Conservation (phyloP, 2,329 filamentous ascomycete genomes). For the Monosporascus sp. region DNA sequence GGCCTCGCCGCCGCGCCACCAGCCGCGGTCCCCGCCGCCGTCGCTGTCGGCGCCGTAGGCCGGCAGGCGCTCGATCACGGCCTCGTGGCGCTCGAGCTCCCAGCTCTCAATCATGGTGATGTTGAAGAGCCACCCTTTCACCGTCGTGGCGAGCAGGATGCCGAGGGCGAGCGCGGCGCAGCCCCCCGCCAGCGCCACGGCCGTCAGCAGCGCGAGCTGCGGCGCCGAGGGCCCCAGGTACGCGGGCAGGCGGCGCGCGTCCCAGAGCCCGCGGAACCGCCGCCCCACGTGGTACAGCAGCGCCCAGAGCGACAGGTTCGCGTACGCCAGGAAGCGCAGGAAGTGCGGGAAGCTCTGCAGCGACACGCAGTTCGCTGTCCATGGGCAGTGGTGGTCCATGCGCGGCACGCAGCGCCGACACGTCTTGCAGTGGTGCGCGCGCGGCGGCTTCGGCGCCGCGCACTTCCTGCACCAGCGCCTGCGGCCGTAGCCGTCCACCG, state of each 20-base stretch:
- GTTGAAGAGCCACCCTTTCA: constrained; percentile 60
- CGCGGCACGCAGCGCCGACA: constrained; percentile 70
- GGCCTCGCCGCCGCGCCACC: constrained; percentile 27
- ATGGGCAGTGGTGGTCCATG: constrained; percentile 86
- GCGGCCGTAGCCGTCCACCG: constrained; percentile 1
- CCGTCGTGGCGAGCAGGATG: constrained; percentile 59
- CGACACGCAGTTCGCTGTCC: constrained; percentile 79
- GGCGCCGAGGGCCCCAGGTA: constrained; percentile 64
- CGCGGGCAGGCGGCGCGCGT: constrained; percentile 59
- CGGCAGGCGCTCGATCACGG: constrained; percentile 42
- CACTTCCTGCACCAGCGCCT: constrained; percentile 71
- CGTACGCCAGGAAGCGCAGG: constrained; percentile 68
- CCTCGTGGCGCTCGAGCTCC: constrained; percentile 62
- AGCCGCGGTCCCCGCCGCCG: constrained; percentile 23
- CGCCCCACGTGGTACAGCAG: constrained; percentile 56
- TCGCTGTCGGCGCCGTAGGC: constrained; percentile 34
- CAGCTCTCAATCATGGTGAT: constrained; percentile 77
- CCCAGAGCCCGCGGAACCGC: constrained; percentile 57
- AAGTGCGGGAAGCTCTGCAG: constrained; percentile 80
- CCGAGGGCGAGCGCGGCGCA: constrained; percentile 56
- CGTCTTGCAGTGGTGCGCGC: constrained; percentile 75
- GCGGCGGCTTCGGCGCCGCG: constrained; percentile 64
- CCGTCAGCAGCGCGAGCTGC: constrained; percentile 56
- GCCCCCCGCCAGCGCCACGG: constrained; percentile 52
- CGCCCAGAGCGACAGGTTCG: constrained; percentile 58